Evolutionary conservation across 805 yeast species (phyloP), one percentile per base, ranked within the genome.

Genomic region (Barnettozyma pratensis): DNA sequence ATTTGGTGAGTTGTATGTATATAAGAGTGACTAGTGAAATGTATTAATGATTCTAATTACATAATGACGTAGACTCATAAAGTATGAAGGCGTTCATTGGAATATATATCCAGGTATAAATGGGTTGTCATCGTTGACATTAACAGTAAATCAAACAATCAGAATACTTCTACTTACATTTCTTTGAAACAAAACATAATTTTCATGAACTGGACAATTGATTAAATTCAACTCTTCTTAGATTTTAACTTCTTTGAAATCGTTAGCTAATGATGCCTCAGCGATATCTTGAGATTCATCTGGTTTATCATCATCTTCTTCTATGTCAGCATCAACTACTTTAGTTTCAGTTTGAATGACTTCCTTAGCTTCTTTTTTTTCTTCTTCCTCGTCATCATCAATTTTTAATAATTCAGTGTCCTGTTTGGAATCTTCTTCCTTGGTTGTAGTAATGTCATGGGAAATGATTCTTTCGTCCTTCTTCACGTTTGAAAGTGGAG

Each of bases 1-100:
- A 90, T 92, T 57, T 94, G 98, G 99, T 94, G 63, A 69, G n/a
- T 8, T 14, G 19, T 19, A 19, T 36, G 25, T 36, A 36, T n/a
- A 36, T 36, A 36, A n/a, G 19, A 19, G 19, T 19, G 19, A 19
- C 19, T 19, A 19, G 19, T 19, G 19, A 19, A 19, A 19, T 19
- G 19, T 19, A 19, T 19, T 19, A 19, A 37, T 11, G 39, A 9
- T 14, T 9, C 8, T 12, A 14, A 3, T 14, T 11, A 3, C 3
- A 8, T 37, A 8, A 14, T 9, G 39, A 8, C 8, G n/a, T 8
- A 9, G 25, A 19, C 19, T 19, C 19, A 19, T 19, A 19, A 19
- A 19, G 19, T 19, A 19, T 19, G 3, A 19, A 19, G 19, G 19
- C 19, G 19, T 19, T 19, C 19, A 19, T 19, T 19, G 19, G 19